Conservation (phyloP, 108 stramenopile species). For the Bacterosira constricta region DNA sequence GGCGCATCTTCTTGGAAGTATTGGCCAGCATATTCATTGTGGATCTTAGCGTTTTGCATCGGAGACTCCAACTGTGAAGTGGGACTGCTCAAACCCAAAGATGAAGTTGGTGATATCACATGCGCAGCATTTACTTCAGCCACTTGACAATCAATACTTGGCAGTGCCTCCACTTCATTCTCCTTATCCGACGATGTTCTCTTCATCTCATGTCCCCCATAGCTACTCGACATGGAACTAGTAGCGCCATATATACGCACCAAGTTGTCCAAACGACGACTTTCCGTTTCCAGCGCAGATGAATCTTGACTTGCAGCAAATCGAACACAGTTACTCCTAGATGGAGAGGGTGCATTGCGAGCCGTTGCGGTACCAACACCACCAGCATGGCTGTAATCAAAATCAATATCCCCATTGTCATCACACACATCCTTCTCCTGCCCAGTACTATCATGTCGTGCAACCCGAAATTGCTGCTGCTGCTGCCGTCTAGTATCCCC, state of each 20-base stretch:
- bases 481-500: background rate
- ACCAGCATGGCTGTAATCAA: conserved; percentile 21
- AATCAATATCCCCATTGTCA: conserved; percentile 14
- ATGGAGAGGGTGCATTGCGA: conserved; percentile 9
- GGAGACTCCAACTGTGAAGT: background rate
- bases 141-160: background rate
- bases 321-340: background rate
- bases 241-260: conserved; percentile 21
- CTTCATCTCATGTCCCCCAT: background rate
- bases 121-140: background rate
- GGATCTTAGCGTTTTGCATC: background rate
- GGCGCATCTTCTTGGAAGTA: conserved; percentile 15
- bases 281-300: conserved; percentile 35
- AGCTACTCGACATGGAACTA: conserved; percentile 12
- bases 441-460: background rate
- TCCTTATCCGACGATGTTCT: background rate
- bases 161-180: background rate
- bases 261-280: conserved; percentile 39
- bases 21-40: background rate
- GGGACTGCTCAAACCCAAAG: background rate
- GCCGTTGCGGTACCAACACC: background rate
- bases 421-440: background rate
- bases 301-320: conserved; percentile 7
- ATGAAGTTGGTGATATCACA: background rate
- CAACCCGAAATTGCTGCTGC: background rate